Evolutionary conservation across 2,329 filamentous ascomycete species (phyloP).

Genomic region (Rutstroemia sp.): DNA sequence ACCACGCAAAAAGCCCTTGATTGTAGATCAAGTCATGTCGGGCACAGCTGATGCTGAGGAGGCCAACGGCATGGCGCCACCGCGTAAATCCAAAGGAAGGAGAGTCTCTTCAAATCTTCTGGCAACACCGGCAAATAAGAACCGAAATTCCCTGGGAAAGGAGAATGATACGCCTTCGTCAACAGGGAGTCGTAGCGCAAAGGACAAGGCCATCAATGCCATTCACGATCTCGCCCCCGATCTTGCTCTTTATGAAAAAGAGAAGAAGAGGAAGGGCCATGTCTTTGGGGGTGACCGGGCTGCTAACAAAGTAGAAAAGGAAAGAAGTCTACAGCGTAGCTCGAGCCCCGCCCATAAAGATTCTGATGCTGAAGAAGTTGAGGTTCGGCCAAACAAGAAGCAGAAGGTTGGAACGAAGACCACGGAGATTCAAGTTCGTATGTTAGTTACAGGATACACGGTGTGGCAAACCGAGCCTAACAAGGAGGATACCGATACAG

Average conservation of each 20-base stretch:
- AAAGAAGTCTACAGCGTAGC: slow-evolving; percentile 29
- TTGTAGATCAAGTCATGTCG: slow-evolving; percentile 34
- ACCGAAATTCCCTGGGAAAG: slow-evolving; percentile 51
- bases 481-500: slow-evolving; percentile 74
- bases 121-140: slow-evolving; percentile 47
- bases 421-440: slow-evolving; percentile 61
- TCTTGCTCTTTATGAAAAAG: slow-evolving; percentile 85
- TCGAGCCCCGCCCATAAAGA: slow-evolving; percentile 31
- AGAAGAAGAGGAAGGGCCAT: slow-evolving; percentile 65
- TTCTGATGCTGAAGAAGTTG: slow-evolving; percentile 34
- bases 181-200: slow-evolving; percentile 77
- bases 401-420: slow-evolving; percentile 54
- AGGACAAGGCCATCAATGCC: slow-evolving; percentile 71
- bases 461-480: slow-evolving; percentile 68
- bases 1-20: slow-evolving; percentile 38
- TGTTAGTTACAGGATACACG: slow-evolving; percentile 79
- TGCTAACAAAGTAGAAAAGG: slow-evolving; percentile 49
- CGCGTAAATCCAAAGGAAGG: slow-evolving; percentile 10
- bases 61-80: slow-evolving; percentile 17
- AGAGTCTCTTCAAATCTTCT: not conserved
- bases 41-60: slow-evolving; percentile 6
- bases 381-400: slow-evolving; percentile 40
- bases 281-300: slow-evolving; percentile 58
- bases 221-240: slow-evolving; percentile 75
- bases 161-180: slow-evolving; percentile 79